Evolutionary conservation across 176 grass and related monocot species (phyloP).

Genomic region (Saccharum spontaneum): DNA sequence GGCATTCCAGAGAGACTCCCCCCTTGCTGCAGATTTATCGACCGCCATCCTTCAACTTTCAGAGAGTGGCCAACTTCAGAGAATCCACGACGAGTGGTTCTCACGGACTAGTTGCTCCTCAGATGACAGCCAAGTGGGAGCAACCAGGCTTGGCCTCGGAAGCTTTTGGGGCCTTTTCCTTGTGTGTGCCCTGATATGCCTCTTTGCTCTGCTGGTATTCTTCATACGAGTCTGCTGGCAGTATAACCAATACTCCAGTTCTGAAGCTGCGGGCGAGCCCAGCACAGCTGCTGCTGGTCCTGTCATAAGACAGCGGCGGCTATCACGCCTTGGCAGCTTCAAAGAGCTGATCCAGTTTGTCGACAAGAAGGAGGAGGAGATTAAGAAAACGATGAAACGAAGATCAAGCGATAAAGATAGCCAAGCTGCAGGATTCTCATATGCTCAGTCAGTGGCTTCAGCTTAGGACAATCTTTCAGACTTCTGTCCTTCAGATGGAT

Average conservation of each 20-base stretch:
- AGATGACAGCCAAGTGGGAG: conserved; percentile 40
- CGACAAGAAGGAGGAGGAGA: conserved; percentile 62
- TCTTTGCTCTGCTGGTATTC: conserved; percentile 52
- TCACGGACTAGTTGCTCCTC: conserved; percentile 37
- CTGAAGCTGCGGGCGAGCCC: conserved; percentile 2
- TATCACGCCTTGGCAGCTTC: conserved; percentile 54
- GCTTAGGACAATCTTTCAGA: background rate
- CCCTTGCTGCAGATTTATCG: conserved; percentile 75
- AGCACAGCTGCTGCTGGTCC: background rate
- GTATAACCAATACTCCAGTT: conserved; percentile 43
- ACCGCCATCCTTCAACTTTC: conserved; percentile 85
- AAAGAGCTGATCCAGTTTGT: conserved; percentile 63
- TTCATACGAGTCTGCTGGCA: conserved; percentile 55
- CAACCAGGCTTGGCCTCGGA: conserved; percentile 52
- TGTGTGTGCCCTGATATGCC: conserved; percentile 60
- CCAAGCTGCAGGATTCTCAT: conserved; percentile 32
- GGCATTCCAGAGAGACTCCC: conserved; percentile 93
- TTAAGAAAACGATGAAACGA: conserved; percentile 35
- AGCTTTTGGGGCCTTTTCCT: conserved; percentile 94
- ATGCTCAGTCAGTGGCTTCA: background rate
- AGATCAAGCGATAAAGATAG: conserved; percentile 61
- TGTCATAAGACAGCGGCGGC: background rate
- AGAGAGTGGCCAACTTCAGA: conserved; percentile 82
- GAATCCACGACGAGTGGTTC: conserved; percentile 79
- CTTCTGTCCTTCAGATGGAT: conserved; percentile 14